Evolutionary conservation across 345 rosid species (phyloP).

Genomic region (Iberis pinnata): DNA sequence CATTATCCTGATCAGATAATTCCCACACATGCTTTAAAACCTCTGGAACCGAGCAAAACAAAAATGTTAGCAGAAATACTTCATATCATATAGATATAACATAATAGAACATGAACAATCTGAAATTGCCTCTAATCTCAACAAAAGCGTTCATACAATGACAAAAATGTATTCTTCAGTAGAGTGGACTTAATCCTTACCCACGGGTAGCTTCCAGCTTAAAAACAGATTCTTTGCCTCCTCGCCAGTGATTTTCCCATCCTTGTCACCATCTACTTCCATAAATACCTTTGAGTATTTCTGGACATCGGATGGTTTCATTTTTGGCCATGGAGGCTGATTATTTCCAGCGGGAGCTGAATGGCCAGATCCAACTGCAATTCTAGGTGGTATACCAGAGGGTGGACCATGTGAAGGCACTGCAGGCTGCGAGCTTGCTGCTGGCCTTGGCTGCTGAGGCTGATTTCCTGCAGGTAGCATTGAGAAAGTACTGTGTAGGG

Average conservation of each 20-base stretch:
- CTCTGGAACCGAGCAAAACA: slow-evolving; percentile 44
- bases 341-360: slow-evolving; percentile 38
- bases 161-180: neutral
- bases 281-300: slow-evolving; percentile 81
- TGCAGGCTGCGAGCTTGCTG: slow-evolving; percentile 40
- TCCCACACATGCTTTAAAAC: slow-evolving; percentile 96
- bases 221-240: slow-evolving; percentile 85
- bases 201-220: slow-evolving; percentile 97
- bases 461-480: slow-evolving; percentile 57
- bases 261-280: slow-evolving; percentile 90
- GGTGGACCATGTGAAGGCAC: slow-evolving; percentile 50
- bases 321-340: slow-evolving; percentile 76
- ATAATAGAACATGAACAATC: slow-evolving; percentile 11
- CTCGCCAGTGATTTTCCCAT: slow-evolving; percentile 91
- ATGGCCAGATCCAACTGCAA: slow-evolving; percentile 49
- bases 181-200: slow-evolving; percentile 34
- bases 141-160: neutral
- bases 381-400: slow-evolving; percentile 41
- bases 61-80: slow-evolving; percentile 18
- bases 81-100: slow-evolving; percentile 16
- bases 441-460: slow-evolving; percentile 32
- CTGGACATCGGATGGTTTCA: slow-evolving; percentile 82
- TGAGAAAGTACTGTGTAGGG: slow-evolving; percentile 58
- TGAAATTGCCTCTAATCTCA: slow-evolving; percentile 5
- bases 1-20: slow-evolving; percentile 94